Conservation (phyloP, 1,284 basidiomycete genomes). For the Naganishia cerealis region DNA sequence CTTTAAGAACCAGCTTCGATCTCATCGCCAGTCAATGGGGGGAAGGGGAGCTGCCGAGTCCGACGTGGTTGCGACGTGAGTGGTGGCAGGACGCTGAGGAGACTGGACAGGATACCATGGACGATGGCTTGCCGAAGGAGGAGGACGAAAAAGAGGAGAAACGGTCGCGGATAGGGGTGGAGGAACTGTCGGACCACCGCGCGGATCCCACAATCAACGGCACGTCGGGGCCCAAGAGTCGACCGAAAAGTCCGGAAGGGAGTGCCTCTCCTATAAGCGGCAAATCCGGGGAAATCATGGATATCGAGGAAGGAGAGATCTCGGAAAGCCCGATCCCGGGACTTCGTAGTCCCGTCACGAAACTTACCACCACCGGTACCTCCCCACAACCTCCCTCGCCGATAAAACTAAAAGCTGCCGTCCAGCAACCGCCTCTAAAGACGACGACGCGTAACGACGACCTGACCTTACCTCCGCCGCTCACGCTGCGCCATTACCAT, state of each 20-base stretch:
- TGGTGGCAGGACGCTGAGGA: conserved; percentile 1
- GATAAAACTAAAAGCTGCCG: background rate
- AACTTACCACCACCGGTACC: background rate
- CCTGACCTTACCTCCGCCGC: background rate
- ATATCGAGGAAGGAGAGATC: conserved; percentile 19
- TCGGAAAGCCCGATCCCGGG: background rate
- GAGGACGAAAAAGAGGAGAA: background rate
- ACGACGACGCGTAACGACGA: background rate
- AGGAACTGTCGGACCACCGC: background rate
- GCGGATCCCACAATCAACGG: background rate
- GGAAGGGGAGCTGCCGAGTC: conserved; percentile 12
- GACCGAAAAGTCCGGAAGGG: background rate
- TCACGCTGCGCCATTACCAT: conserved; percentile 12
- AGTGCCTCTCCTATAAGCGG: background rate
- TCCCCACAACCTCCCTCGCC: background rate
- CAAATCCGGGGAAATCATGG: background rate
- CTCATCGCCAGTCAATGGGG: conserved; percentile 16
- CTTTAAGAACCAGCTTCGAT: background rate
- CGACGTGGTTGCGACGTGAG: background rate
- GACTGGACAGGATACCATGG: no score
- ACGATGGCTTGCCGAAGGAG: background rate
- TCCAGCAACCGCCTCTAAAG: background rate
- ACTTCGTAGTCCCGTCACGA: background rate
- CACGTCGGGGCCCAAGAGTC: background rate
- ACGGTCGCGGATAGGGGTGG: background rate